Evolutionary conservation across 768 basidiomycete species (phyloP).

Genomic region (Termitomyces bulborhizus): DNA sequence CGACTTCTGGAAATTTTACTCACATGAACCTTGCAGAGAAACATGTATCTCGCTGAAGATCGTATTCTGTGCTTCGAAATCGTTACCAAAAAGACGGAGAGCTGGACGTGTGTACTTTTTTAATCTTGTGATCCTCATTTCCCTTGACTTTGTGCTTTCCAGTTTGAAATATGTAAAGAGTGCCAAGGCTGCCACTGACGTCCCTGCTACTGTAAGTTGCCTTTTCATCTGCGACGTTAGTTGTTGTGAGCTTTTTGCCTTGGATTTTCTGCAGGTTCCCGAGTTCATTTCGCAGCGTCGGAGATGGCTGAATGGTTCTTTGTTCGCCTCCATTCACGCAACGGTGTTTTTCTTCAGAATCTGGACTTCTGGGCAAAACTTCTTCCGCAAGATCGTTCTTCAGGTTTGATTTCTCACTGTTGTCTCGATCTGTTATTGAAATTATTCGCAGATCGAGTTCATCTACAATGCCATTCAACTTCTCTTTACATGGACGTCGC

Average conservation of each 20-base stretch:
- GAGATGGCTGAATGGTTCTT: constrained; percentile 83
- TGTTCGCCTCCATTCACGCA: constrained; percentile 92
- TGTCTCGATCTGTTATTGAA: not conserved
- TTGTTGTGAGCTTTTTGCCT: not conserved
- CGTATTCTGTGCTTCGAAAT: constrained; percentile 93
- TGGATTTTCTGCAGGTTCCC: constrained; percentile 43
- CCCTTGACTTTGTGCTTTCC: constrained; percentile 2
- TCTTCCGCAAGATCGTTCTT: constrained; percentile 76
- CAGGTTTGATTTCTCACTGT: constrained; percentile 29
- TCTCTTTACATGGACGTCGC: constrained; percentile 88
- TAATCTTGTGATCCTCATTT: constrained; percentile 7
- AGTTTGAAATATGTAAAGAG: constrained; percentile 88
- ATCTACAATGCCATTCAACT: constrained; percentile 89
- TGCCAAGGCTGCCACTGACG: constrained; percentile 95
- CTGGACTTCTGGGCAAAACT: constrained; percentile 87
- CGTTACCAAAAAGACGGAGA: constrained; percentile 82
- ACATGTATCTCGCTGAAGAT: constrained; percentile 91
- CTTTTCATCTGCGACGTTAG: not conserved
- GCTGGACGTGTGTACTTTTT: constrained; percentile 59
- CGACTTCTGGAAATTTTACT: not conserved
- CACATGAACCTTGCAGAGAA: constrained; percentile 44
- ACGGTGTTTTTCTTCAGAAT: constrained; percentile 86
- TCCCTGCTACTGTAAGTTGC: constrained; percentile 63
- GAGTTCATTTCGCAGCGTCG: constrained; percentile 95
- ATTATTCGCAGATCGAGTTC: constrained; percentile 61